A percentile compares a stretch with the other conserved stretches of the same genome.
Conservation (phyloP, 352 stramenopile species). For the Phytophthora tubulina region DNA sequence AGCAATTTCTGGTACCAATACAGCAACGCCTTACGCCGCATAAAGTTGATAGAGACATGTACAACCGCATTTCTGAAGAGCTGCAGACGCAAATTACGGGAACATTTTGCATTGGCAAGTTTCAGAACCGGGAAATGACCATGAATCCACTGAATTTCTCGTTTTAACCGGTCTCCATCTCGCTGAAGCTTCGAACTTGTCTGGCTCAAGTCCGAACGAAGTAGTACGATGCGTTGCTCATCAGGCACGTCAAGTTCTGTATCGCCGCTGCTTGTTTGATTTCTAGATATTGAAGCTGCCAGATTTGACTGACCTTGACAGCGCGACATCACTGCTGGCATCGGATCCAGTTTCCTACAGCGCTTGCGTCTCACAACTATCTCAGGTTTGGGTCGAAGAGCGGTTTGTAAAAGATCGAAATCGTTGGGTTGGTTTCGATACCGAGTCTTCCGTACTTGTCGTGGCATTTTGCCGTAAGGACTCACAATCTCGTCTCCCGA, state of each 20-base stretch:
- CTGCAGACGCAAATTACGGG: constrained; percentile 46
- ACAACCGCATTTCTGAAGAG: constrained; percentile 51
- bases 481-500: constrained; percentile 17
- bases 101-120: constrained; percentile 60
- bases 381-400: constrained; percentile 3
- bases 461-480: constrained; percentile 31
- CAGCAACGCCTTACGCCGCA: constrained; percentile 33
- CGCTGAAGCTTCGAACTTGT: constrained; percentile 14
- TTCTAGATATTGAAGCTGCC: background rate
- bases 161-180: constrained; percentile 32
- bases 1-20: constrained; percentile 47
- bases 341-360: constrained; percentile 32
- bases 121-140: constrained; percentile 63
- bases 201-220: constrained; percentile 26
- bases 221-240: constrained; percentile 13
- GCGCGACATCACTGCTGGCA: constrained; percentile 1
- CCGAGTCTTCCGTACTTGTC: constrained; percentile 7
- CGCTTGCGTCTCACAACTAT: constrained; percentile 11
- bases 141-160: constrained; percentile 74
- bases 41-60: constrained; percentile 36
- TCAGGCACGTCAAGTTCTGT: background rate
- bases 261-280: constrained; percentile 23
- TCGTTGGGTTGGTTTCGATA: constrained; percentile 6
- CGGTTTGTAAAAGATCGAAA: background rate
- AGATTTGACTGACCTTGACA: background rate